Conservation (phyloP, 1,284 basidiomycete species). For the Ganoderma resinaceum region DNA sequence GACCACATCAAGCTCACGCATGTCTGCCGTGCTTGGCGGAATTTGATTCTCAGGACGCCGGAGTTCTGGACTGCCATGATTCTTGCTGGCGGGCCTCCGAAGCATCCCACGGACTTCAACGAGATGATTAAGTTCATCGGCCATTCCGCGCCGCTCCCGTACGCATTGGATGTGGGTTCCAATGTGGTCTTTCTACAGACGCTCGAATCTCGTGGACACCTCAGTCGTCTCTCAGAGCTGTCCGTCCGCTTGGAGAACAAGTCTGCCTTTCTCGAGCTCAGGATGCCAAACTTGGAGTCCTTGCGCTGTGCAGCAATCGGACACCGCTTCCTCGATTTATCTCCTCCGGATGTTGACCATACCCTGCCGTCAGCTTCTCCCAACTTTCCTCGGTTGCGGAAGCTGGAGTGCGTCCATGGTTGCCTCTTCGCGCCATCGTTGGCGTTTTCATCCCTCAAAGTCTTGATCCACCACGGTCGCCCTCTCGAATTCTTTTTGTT, state of each 20-base stretch:
- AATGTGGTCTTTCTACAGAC: background rate
- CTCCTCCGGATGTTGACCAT: background rate
- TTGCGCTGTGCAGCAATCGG: background rate
- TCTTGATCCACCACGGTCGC: background rate
- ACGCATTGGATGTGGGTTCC: background rate
- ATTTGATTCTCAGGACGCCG: slow-evolving; percentile 6
- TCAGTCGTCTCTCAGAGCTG: slow-evolving; percentile 3
- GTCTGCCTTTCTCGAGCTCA: background rate
- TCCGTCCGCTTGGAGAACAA: background rate
- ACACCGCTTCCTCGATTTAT: background rate
- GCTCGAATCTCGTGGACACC: background rate
- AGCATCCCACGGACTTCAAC: background rate
- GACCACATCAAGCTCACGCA: slow-evolving; percentile 2
- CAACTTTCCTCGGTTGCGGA: slow-evolving; percentile 2
- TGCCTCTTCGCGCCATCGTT: background rate
- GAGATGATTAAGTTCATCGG: background rate
- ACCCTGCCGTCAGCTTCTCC: background rate
- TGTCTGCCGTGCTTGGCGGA: slow-evolving; percentile 8
- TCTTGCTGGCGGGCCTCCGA: background rate
- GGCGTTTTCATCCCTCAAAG: background rate
- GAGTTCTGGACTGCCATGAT: slow-evolving; percentile 7
- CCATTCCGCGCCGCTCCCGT: slow-evolving; percentile 5
- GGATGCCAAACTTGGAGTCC: background rate
- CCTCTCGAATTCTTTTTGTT: background rate
- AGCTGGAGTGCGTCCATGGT: background rate